phyloP scores from a whole-genome alignment of 805 yeast genomes.

The Lipomyces yamadae region DNA sequence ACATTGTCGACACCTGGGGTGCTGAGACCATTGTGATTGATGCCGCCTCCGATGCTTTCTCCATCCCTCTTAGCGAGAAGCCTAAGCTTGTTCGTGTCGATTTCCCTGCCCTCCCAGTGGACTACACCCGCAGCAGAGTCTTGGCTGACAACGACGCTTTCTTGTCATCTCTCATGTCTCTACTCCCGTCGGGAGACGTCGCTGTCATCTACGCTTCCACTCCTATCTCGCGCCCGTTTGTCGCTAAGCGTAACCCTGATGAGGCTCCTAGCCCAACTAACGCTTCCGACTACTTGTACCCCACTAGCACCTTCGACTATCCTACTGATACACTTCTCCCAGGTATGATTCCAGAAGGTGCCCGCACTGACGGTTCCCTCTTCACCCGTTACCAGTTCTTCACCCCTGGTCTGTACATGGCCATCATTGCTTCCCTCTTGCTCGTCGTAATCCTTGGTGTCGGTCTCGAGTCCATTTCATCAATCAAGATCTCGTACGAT shows the following conservation, averaged over 20 bases:
- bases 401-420: conserved; percentile 81
- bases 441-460: conserved; percentile 60
- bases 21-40: conserved; percentile 54
- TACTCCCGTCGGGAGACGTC: conserved; percentile 45
- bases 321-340: conserved; percentile 31
- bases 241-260: conserved; percentile 30
- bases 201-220: conserved; percentile 46
- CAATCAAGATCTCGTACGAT: conserved; percentile 76
- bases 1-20: conserved; percentile 56
- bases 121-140: conserved; percentile 35
- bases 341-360: conserved; percentile 34
- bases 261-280: conserved; percentile 19
- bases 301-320: conserved; percentile 30
- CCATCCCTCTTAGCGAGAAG: conserved; percentile 65
- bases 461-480: conserved; percentile 73
- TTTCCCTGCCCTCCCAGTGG: conserved; percentile 55
- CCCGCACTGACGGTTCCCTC: conserved; percentile 46
- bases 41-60: conserved; percentile 50
- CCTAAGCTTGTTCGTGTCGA: conserved; percentile 66
- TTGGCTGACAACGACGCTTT: conserved; percentile 41
- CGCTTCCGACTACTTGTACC: conserved; percentile 19
- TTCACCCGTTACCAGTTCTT: conserved; percentile 72
- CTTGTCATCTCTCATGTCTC: conserved; percentile 42
- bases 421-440: conserved; percentile 66
- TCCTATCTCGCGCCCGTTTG: conserved; percentile 37